These are phyloP conservation scores for Suillus americanus DNA, from an alignment of 768 basidiomycete species.

Conservation along the genomic window DNA sequence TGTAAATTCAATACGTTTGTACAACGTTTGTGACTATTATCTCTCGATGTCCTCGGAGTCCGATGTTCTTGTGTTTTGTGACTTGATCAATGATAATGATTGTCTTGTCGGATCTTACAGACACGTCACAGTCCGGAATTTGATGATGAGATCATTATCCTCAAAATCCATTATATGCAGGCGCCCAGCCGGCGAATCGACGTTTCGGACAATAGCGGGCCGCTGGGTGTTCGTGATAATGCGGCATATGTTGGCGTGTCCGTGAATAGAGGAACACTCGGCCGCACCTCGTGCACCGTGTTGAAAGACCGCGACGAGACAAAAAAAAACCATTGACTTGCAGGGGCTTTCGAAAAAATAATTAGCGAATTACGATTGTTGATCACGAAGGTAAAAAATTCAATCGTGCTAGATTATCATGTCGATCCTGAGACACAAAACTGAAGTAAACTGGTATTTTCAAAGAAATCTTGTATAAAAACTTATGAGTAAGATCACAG, in stretches of 20 bases:
- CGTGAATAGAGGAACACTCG: background rate
- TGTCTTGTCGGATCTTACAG: background rate
- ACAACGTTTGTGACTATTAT: background rate
- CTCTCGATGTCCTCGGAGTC: background rate
- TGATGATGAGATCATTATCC: background rate
- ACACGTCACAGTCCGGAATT: background rate
- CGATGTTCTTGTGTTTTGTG: background rate
- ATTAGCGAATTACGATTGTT: background rate
- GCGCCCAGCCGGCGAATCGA: background rate
- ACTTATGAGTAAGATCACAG: background rate
- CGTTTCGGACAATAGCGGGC: background rate
- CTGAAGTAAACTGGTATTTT: background rate
- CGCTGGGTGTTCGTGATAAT: background rate
- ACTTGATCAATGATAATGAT: too few species aligned
- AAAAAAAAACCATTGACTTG: background rate
- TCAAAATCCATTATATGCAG: background rate
- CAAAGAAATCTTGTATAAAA: background rate
- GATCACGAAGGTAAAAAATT: background rate
- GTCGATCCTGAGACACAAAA: background rate
- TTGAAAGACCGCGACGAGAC: conserved; percentile 2
- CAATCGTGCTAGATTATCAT: too few species aligned
- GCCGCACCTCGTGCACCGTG: background rate
- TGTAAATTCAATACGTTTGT: background rate
- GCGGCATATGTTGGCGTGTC: background rate
- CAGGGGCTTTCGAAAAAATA: background rate